These are phyloP conservation scores for Podila minutissima DNA, from an alignment of 192 early-diverging fungal species.

Conservation along the genomic window DNA sequence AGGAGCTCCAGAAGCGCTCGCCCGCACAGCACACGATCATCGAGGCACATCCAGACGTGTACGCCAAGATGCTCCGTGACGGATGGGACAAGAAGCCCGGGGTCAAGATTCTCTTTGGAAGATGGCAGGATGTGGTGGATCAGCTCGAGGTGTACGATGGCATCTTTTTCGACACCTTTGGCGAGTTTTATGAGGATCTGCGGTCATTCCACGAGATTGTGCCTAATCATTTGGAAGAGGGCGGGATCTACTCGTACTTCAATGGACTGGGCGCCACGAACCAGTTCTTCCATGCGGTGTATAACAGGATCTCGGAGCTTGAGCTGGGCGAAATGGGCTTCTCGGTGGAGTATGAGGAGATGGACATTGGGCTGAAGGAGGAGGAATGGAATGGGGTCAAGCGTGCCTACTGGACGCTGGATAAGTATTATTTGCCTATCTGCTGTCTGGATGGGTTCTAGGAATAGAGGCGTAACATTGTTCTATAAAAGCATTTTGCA, in stretches of 20 bases:
- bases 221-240: conserved; percentile 76
- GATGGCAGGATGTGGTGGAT: conserved; percentile 90
- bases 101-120: conserved; percentile 88
- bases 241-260: conserved; percentile 93
- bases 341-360: conserved; percentile 74
- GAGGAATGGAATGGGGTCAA: conserved; percentile 94
- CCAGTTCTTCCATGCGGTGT: conserved; percentile 96
- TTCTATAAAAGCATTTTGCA: neutral
- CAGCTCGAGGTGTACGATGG: conserved; percentile 86
- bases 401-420: conserved; percentile 78
- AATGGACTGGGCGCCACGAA: conserved; percentile 95
- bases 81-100: conserved; percentile 90
- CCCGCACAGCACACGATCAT: conserved; percentile 89
- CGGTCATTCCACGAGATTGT: conserved; percentile 73
- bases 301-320: conserved; percentile 83
- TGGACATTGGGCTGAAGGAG: conserved; percentile 76
- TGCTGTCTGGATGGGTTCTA: conserved; percentile 64
- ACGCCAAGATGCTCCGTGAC: conserved; percentile 81
- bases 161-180: conserved; percentile 96
- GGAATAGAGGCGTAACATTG: neutral
- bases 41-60: conserved; percentile 98
- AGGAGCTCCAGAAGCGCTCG: conserved; percentile 75
- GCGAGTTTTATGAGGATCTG: conserved; percentile 93
- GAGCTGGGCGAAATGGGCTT: conserved; percentile 87
- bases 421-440: conserved; percentile 78